Base-by-base conservation (phyloP, 2,329 filamentous ascomycete species). In the Fusarium vanettenii region DNA sequence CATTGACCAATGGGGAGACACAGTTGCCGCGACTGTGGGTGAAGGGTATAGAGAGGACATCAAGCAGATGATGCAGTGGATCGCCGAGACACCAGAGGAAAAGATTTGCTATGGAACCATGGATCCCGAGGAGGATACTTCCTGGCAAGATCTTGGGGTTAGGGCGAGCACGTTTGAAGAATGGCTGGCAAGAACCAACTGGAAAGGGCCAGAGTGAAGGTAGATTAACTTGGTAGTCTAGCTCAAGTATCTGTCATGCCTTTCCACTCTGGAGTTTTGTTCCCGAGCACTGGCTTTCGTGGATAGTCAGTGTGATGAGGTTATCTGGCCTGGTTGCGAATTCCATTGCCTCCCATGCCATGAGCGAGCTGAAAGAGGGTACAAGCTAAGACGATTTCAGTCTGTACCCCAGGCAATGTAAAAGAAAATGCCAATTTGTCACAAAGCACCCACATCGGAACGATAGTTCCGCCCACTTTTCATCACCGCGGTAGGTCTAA, bases 51-150 rank as follows among this genome's bases (percentile, higher is more conserved):
- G 67, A n/a, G 61, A 70, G 22, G 73, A 76, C n/a, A 64, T 67
- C 13, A 55, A 60, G 37, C 67, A 73, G 35, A 75, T 77, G 72
- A 69, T 77, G 75, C 64, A 77, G 18, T 76, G 75, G 75, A 64
- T 65, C 20, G 64, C 60, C 0, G 37, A 61, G 18, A 60, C 73
- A 1, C 71, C 73, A 3, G 20, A 5, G 5, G 68, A 75, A 1
- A 74, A 63, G n/a, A 66, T 72, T 27, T 72, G 69, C 41, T 72
- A 64, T 31, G 62, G 62, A n/a, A 33, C 62, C 4, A n/a, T 64
- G 6, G 62, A 45, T 8, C 27, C 14, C 1, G 22, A 35, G 13
- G 50, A 70, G 8, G 67, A 72, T 50, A 22, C 29, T 9, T 72
- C 70, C 6, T 41, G 55, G 60, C 20, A 56, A 11, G 64, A 70